Evolutionary conservation across 129 eudicot genomes (phyloP), one percentile per base, ranked within the genome.

Genomic region (Tagetes patula): DNA sequence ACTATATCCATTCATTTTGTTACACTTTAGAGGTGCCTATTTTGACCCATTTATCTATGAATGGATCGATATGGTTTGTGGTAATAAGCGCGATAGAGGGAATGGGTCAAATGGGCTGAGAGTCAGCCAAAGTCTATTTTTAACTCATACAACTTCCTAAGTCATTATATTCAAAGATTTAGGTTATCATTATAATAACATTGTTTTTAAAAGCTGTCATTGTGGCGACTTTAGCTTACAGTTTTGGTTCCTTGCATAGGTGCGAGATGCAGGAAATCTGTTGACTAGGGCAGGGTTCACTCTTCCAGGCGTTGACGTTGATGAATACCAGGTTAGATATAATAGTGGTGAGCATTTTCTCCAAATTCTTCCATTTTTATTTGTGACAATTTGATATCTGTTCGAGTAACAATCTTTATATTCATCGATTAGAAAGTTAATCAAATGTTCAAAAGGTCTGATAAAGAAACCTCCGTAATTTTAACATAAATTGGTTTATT

Each of bases 281-380:
- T 83, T 94, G 85, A 90, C 99, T 58, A 84, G 99, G 80, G 99
- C 97, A 53, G 97, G 99, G 60, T 94, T 94, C 88, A 83, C 84
- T 55, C 99, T 94, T 86, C 98, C 97, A 7, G 98, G 97, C 49
- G 98, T 90, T 39, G 97, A 94, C 74, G 96, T 94, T 67, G 98
- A 90, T 82, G 97, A 88, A 75, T 94, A 87, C 82, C 88, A 91
- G 75, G 98, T 94, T 54, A 86, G 87, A 87, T 94, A 94, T 82
- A 85, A 76, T 63, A 90, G 86, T 71, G 97, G 98, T 94, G 80
- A 81, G 89, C 83, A 46, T 52, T 78, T 77, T 73, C 37, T 47
- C 67, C 34, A 20, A 9, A 27, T 39, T 54, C 42, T 34, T 20
- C 27, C 27, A 20, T 20, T 67, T 53, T 47, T 33, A 13, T 53